Evolutionary conservation across 169 alveolate genomes (phyloP), one percentile per base, ranked within the genome.

Genomic region (Plasmodium malariae): DNA sequence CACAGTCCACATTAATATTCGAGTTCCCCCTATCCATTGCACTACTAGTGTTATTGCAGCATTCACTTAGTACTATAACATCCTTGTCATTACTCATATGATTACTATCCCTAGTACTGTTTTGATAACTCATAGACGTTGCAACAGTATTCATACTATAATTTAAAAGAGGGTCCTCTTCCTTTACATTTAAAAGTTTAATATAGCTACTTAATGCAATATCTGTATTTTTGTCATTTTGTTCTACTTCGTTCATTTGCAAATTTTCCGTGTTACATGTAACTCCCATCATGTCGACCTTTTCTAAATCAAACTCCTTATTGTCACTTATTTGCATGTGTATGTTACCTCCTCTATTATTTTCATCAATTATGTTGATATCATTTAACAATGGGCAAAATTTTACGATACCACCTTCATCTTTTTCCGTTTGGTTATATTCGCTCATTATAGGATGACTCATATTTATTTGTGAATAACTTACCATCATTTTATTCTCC

Each of bases 61-160:
- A n/a, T n/a, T n/a, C n/a, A n/a, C n/a, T n/a, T n/a, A n/a, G n/a
- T n/a, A n/a, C n/a, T n/a, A n/a, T n/a, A n/a, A n/a, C n/a, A n/a
- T n/a, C n/a, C n/a, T n/a, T n/a, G n/a, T n/a, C n/a, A n/a, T n/a
- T n/a, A n/a, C n/a, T n/a, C n/a, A n/a, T n/a, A n/a, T n/a, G n/a
- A n/a, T n/a, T n/a, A n/a, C n/a, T n/a, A n/a, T n/a, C n/a, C n/a
- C n/a, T n/a, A n/a, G n/a, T n/a, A n/a, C n/a, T n/a, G 2, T 57
- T 57, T 57, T 57, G 19, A 32, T 17, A n/a, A 57, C 68, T 57
- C 40, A 26, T 6, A 26, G 32, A 6, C 36, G 74, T 65, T 26
- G 74, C 36, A 65, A 32, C 36, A 48, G 54, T 63, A 40, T 32
- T 26, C 17, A 32, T 26, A 26, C 74, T 65, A 26, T 48, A 32